Percentiles rank a stretch among this genome's conserved stretches.
Evolutionary conservation across 176 grass and related monocot species (phyloP).

Genomic region (Pharus latifolius): DNA sequence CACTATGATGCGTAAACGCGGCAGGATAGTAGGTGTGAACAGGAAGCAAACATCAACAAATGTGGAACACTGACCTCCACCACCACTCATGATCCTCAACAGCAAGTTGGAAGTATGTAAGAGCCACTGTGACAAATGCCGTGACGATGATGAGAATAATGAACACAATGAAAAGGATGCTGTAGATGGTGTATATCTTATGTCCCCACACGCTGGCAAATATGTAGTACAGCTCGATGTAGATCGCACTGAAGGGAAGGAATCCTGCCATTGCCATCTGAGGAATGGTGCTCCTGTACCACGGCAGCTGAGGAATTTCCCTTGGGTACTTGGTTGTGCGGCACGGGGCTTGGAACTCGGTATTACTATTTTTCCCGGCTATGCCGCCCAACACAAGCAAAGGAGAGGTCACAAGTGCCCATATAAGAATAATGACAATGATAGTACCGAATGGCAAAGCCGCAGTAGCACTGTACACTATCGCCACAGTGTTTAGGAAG

Average conservation of each 20-base stretch:
- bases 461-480: conserved; percentile 79
- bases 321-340: conserved; percentile 85
- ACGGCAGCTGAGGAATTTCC: conserved; percentile 82
- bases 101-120: conserved; percentile 93
- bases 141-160: conserved; percentile 96
- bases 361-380: conserved; percentile 90
- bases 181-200: conserved; percentile 97
- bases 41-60: not conserved
- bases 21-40: not conserved
- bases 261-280: conserved; percentile 98
- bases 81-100: conserved; percentile 96
- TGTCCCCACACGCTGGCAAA: conserved; percentile 96
- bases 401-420: conserved; percentile 83
- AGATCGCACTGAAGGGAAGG: conserved; percentile 92
- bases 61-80: conserved; percentile 70
- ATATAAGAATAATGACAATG: conserved; percentile 87
- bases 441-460: conserved; percentile 92
- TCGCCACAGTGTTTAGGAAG: conserved; percentile 92
- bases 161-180: conserved; percentile 94
- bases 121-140: conserved; percentile 83
- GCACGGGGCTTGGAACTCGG: conserved; percentile 74
- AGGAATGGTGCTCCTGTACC: conserved; percentile 79
- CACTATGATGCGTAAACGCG: not conserved
- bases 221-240: conserved; percentile 95
- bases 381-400: conserved; percentile 84